Evolutionary conservation across 2,329 filamentous ascomycete species (phyloP).

Genomic region (Sporothrix globosa): DNA sequence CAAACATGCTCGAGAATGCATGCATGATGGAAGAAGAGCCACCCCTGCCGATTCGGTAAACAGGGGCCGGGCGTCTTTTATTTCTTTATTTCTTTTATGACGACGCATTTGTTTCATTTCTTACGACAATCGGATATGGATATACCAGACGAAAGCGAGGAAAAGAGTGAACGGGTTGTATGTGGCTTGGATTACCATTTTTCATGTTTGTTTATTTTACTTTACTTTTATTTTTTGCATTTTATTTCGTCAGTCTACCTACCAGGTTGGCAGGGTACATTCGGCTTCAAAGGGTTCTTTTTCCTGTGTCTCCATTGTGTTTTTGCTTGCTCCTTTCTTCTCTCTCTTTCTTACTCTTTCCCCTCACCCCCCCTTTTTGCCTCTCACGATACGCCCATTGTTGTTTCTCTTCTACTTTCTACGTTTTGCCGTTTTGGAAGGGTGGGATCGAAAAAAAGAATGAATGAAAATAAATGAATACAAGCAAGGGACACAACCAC

Average conservation of each 20-base stretch:
- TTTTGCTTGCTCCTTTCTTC: constrained; percentile 18
- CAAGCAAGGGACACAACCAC: too few relatives aligned
- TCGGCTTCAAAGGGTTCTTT: constrained; percentile 14
- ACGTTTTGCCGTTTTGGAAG: too few relatives aligned
- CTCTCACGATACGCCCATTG: too few relatives aligned
- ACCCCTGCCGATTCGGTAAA: constrained; percentile 50
- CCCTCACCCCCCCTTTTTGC: neutral
- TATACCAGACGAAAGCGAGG: constrained; percentile 6
- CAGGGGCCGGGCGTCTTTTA: neutral
- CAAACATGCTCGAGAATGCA: constrained; percentile 93
- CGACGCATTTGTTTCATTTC: constrained; percentile 10
- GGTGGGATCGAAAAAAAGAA: too few relatives aligned
- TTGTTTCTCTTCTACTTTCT: neutral
- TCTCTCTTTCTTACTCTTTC: constrained; percentile 6
- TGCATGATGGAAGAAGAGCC: constrained; percentile 91
- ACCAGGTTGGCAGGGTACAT: neutral
- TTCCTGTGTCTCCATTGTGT: constrained; percentile 3
- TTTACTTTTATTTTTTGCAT: neutral
- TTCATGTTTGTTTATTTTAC: neutral
- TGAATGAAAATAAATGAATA: too few relatives aligned
- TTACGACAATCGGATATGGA: constrained; percentile 12
- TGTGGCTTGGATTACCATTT: constrained; percentile 12
- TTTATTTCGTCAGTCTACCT: neutral
- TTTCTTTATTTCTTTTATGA: neutral
- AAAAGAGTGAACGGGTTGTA: neutral